Conservation (phyloP, 179 eudicot genomes). For the Spergularia azorica region DNA sequence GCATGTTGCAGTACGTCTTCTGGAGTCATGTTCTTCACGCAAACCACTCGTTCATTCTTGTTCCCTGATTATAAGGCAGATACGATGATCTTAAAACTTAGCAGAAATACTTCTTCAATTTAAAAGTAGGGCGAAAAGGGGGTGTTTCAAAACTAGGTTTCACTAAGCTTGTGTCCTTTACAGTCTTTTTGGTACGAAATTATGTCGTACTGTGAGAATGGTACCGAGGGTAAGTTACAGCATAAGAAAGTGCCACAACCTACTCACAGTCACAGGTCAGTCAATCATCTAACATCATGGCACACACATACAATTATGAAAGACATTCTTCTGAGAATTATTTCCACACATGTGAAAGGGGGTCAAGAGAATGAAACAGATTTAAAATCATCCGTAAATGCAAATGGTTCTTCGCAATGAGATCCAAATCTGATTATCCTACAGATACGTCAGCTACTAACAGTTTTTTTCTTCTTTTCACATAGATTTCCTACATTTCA, state of each 20-base stretch:
- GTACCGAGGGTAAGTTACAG: background rate
- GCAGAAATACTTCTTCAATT: background rate
- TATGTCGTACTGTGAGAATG: background rate
- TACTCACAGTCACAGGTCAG: background rate
- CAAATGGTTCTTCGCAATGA: too few species aligned
- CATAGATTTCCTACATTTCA: too few species aligned
- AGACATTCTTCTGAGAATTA: too few species aligned
- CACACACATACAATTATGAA: background rate
- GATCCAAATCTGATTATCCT: too few species aligned
- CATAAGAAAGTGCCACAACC: background rate
- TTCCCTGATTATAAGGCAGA: conserved; percentile 20
- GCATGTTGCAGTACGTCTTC: conserved; percentile 35
- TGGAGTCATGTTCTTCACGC: conserved; percentile 35
- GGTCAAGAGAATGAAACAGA: too few species aligned
- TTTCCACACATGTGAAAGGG: background rate
- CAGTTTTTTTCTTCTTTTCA: too few species aligned
- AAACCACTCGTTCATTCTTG: conserved; percentile 36
- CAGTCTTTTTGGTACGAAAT: background rate
- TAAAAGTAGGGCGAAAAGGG: background rate
- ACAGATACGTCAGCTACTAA: too few species aligned
- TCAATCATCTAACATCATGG: background rate
- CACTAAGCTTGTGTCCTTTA: background rate
- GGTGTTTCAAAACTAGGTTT: background rate
- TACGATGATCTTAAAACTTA: background rate
- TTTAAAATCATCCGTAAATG: too few species aligned